Percentiles rank a stretch among this genome's conserved stretches.
These are phyloP conservation scores for Elsinoe australis DNA, from an alignment of 2,329 filamentous ascomycete species.

Conservation along the genomic window DNA sequence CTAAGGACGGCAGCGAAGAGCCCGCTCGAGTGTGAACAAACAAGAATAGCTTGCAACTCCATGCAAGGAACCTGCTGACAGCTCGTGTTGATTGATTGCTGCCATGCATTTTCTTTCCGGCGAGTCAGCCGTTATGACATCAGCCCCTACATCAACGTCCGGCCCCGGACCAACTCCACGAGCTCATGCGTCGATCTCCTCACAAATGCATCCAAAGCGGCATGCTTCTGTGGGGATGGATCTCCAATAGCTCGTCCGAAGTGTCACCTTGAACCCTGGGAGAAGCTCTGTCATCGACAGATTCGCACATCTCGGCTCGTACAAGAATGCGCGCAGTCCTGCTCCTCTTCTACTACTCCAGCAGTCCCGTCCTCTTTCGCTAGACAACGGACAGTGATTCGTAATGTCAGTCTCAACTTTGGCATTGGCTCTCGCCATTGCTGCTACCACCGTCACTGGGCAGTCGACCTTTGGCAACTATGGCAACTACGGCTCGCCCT, in stretches of 20 bases:
- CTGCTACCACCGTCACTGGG: constrained; percentile 15
- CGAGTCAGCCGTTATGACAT: not conserved
- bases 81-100: too few relatives aligned
- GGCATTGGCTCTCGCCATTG: constrained; percentile 4
- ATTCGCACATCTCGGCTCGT: too few relatives aligned
- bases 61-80: too few relatives aligned
- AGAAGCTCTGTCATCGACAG: constrained; percentile 7
- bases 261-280: constrained; percentile 5
- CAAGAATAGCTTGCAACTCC: too few relatives aligned
- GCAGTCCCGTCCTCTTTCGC: not conserved
- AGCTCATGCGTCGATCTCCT: not conserved
- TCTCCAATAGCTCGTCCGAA: constrained; percentile 13
- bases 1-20: too few relatives aligned
- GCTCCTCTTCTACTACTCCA: too few relatives aligned
- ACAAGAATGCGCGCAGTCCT: too few relatives aligned
- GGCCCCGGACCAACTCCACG: not conserved
- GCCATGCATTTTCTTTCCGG: not conserved
- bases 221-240: constrained; percentile 6
- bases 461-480: too few relatives aligned
- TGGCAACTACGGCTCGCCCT: constrained; percentile 20
- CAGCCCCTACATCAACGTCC: not conserved
- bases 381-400: not conserved
- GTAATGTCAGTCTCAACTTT: not conserved
- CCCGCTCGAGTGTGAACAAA: too few relatives aligned
- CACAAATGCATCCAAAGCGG: too few relatives aligned